Base-by-base conservation (phyloP, 1,284 basidiomycete species). In the Uromyces viciae-fabae region DNA sequence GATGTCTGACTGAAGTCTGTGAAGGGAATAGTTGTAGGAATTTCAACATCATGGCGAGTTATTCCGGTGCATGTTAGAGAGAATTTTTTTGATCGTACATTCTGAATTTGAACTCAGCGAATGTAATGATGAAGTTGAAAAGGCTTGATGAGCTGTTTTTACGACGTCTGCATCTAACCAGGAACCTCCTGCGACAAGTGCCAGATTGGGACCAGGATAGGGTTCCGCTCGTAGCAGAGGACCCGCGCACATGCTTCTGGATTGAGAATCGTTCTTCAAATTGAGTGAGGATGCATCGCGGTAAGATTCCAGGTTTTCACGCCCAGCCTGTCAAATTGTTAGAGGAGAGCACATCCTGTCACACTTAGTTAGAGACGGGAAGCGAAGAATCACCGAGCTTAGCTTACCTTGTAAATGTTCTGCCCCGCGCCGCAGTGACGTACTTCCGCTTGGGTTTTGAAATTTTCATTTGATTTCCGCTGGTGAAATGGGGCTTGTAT, bases 81-180 rank as follows among this genome's bases (percentile, higher is more conserved):
- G 25, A 69, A 25, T 28, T 31, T 58, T 7, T 28, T 28, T 58
- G 60, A 28, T 46, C 11, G 22, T 42, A 71, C 68, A 33, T 31
- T 71, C 68, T 52, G 68, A 71, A 52, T 31, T 71, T 43, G 46
- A 71, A 68, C 7, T 28, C 2, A 68, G 7, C 19, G 68, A 69
- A 46, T n/a, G 15, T 19, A 69, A 46, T 46, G 66, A 40, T 46
- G 66, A 40, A 28, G 42, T 42, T 25, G 66, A 69, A 46, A 42
- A 69, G 2, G 66, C 42, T 69, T 42, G 28, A 42, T 38, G 28
- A 19, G 17, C 31, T 25, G 28, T 42, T 28, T 46, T 46, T 8
- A 42, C 14, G 19, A 69, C 42, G 46, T 28, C 43, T 11, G 38
- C 66, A 43, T 69, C 36, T 15, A n/a, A 28, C 66, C 66, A 25